Evolutionary conservation across 495 filamentous ascomycete species (phyloP), one percentile per base, ranked within the genome.

Genomic region (Penicillium antarcticum): DNA sequence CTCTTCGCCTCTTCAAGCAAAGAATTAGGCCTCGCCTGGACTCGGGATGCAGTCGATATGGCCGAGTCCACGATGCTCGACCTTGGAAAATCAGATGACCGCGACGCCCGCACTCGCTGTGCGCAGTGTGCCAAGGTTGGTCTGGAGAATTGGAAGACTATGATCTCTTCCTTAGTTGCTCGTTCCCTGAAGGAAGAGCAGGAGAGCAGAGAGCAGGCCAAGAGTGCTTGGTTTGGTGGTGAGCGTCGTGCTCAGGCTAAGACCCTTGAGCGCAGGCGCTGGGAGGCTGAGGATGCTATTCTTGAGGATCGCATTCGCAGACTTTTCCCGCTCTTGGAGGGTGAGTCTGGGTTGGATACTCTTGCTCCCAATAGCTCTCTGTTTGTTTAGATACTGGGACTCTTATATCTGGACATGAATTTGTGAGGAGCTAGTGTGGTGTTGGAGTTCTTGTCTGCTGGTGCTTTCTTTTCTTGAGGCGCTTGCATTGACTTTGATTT

Each of bases 1-100:
- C 69, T 98, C 41, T 97, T 87, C 72, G 80, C 90, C 1, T 79
- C 79, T 7, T 75, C 78, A 11, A 71, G 66, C 4, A 75, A 76
- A 29, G 80, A 86, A 37, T 80, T 84, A 46, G 91, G 89, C 1
- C 76, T 97, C 8, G 80, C 80, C 45, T 96, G 92, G 91, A 94
- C 87, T 10, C 83, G 88, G 46, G 87, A 92, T 51, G 88, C 87
- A 24, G 88, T 91, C 44, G 87, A 91, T 57, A 66, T 80, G 18
- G 80, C 83, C 14, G 84, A 87, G 50, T 62, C 71, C 29, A 71
- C 72, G 16, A 64, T 81, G 32, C 50, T 61, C n/a, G 60, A 63
- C 6, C 62, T 70, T 23, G 51, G 52, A 23, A 56, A 72, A 13
- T 67, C 82, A 42, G 76, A 80, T 0, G 55, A 68, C 45, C 45